Evolutionary conservation across 495 filamentous ascomycete species (phyloP), one percentile per base, ranked within the genome.

Genomic region (Xanthoparmelia taractica): DNA sequence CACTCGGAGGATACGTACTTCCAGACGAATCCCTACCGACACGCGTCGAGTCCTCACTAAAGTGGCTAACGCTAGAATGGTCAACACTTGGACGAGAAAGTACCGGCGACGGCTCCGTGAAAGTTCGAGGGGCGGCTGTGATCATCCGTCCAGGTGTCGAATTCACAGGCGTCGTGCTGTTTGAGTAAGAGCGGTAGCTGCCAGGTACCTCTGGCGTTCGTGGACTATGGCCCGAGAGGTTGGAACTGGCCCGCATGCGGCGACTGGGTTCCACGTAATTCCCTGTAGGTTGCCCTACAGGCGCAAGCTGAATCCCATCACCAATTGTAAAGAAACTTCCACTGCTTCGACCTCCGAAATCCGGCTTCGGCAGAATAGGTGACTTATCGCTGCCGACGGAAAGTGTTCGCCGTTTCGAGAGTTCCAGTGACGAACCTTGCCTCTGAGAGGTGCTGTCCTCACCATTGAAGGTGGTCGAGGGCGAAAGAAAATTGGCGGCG

Each of bases 361-460:
- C 70, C n/a, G 71, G 55, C 34, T 66, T 65, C n/a, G 73, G 61
- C 17, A 70, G 50, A 41, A 73, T 83, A 2, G 88, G 87, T 5
- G 85, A 85, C 36, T 79, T 74, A 34, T 90, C 88, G 65, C 81
- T 82, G 65, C 82, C 84, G 58, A 88, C 63, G 15, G 85, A 92
- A 18, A 81, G 64, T 23, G 85, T 84, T 8, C 87, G 77, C 18
- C 73, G 73, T 36, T 69, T 77, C 5, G 75, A 69, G 50, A 76
- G 77, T 64, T 74, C 77, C 12, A 77, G 72, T 0, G 78, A 78
- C 5, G 78, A 79, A 23, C 36, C 76, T 17, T 76, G 77, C 50
- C 77, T 73, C 43, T 79, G 71, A 0, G 78, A 76, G 65, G 67
- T 72, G n/a, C 38, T 56, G 7, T 74, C 74, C 56, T 75, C 67